Percentiles rank a stretch among this genome's conserved stretches.
phyloP scores from a whole-genome alignment of 768 basidiomycete species.

The Mycena vulgaris region DNA sequence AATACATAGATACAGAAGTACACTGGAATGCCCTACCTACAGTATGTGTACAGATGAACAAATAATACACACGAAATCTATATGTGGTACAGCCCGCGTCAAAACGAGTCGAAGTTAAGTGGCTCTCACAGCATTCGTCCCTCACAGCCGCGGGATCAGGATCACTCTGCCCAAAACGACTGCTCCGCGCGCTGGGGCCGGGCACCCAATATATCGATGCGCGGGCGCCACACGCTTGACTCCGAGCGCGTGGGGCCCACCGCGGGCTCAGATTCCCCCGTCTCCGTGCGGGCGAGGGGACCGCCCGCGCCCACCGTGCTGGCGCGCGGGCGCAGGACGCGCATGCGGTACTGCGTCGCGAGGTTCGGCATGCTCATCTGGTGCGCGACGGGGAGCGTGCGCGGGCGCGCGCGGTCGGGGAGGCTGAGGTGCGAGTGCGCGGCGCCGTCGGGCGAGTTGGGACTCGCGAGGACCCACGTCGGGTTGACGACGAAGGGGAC shows the following conservation, averaged over 20 bases:
- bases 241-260: slow-evolving; percentile 1
- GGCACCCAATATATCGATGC: slow-evolving; percentile 24
- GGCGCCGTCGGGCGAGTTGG: slow-evolving; percentile 14
- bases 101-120: too few relatives aligned
- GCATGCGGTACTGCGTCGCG: slow-evolving; percentile 20
- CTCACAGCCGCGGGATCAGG: neutral
- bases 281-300: slow-evolving; percentile 7
- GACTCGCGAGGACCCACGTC: slow-evolving; percentile 29
- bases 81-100: neutral
- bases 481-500: slow-evolving; percentile 35
- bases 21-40: neutral
- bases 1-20: neutral
- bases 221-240: slow-evolving; percentile 31
- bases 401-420: slow-evolving; percentile 34
- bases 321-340: slow-evolving; percentile 30
- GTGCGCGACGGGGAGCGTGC: slow-evolving; percentile 14
- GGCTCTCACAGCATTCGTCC: too few relatives aligned
- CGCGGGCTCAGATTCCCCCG: slow-evolving; percentile 2
- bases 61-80: neutral
- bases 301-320: slow-evolving; percentile 24
- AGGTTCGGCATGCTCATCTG: slow-evolving; percentile 34
- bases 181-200: slow-evolving; percentile 15
- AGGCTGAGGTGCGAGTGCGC: slow-evolving; percentile 30
- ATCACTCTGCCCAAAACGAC: slow-evolving; percentile 29
- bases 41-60: neutral